A percentile compares a stretch with the other conserved stretches of the same genome.
These are phyloP conservation scores for Cystobasidium onofrii DNA, from an alignment of 768 basidiomycete genomes.

Conservation along the genomic window DNA sequence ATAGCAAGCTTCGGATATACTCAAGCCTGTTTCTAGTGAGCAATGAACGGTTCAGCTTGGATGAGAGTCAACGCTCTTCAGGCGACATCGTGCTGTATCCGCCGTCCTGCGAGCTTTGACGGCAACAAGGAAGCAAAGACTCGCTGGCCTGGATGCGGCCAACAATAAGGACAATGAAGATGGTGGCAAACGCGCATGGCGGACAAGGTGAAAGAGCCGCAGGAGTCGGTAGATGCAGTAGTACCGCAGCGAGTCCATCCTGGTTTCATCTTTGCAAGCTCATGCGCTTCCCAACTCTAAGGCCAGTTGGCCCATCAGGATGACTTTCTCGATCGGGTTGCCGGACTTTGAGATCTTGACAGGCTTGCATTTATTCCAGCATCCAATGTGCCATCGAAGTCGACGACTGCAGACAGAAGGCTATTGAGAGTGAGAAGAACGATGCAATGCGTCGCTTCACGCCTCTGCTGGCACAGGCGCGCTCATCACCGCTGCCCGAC, in stretches of 20 bases:
- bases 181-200: not conserved
- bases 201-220: not conserved
- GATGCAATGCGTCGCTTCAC: slow-evolving; percentile 1
- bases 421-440: not conserved
- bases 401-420: no score
- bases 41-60: not conserved
- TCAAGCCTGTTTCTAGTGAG: no score
- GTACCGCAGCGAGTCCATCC: not conserved
- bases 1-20: no score
- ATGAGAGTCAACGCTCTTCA: not conserved
- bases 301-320: no score
- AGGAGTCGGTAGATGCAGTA: not conserved
- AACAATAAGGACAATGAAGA: not conserved
- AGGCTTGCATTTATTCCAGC: not conserved
- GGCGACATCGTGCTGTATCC: not conserved
- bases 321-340: not conserved
- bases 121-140: not conserved
- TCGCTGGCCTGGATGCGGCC: not conserved
- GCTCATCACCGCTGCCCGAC: not conserved
- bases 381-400: not conserved
- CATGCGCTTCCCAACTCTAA: no score
- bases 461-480: slow-evolving; percentile 3
- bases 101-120: not conserved
- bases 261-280: no score
- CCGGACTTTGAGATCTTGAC: not conserved